Evolutionary conservation across 345 rosid genomes (phyloP).

Genomic region (Hypericum androsaemum): DNA sequence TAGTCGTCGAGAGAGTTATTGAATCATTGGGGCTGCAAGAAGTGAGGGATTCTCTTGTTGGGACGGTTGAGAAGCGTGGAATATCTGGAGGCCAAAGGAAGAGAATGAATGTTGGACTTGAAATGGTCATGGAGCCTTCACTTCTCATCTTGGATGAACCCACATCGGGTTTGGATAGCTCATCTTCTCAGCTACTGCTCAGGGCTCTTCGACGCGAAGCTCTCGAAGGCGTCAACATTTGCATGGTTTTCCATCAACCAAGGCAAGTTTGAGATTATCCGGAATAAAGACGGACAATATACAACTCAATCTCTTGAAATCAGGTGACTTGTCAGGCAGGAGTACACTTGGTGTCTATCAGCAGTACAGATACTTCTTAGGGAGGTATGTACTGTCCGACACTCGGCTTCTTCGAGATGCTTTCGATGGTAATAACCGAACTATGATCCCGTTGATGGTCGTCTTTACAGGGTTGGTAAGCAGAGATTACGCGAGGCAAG

Average conservation of each 20-base stretch:
- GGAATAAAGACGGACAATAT: slow-evolving; percentile 53
- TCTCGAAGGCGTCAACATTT: slow-evolving; percentile 91
- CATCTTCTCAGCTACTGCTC: slow-evolving; percentile 87
- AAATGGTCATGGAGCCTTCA: slow-evolving; percentile 99
- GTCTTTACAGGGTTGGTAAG: slow-evolving; percentile 60
- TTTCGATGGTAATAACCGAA: not conserved
- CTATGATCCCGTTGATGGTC: slow-evolving; percentile 1
- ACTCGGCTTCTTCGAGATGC: not conserved
- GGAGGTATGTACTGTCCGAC: slow-evolving; percentile 38
- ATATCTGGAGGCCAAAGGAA: slow-evolving; percentile 99
- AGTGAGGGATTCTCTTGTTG: slow-evolving; percentile 81
- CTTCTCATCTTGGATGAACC: slow-evolving; percentile 96
- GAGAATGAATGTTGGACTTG: slow-evolving; percentile 96
- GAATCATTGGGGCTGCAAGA: slow-evolving; percentile 79
- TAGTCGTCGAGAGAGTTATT: slow-evolving; percentile 89
- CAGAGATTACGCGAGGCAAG: slow-evolving; percentile 89
- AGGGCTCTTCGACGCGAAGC: slow-evolving; percentile 98
- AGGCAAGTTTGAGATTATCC: slow-evolving; percentile 70
- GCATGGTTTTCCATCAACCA: slow-evolving; percentile 95
- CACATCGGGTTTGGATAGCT: slow-evolving; percentile 95
- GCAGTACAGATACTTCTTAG: slow-evolving; percentile 88
- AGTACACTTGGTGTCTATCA: slow-evolving; percentile 48
- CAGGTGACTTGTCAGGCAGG: slow-evolving; percentile 62
- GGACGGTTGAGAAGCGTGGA: slow-evolving; percentile 94
- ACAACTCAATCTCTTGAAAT: slow-evolving; percentile 34